Base-by-base conservation (phyloP, 1,284 basidiomycete genomes). In the Neotropicomus parvogracilis region DNA sequence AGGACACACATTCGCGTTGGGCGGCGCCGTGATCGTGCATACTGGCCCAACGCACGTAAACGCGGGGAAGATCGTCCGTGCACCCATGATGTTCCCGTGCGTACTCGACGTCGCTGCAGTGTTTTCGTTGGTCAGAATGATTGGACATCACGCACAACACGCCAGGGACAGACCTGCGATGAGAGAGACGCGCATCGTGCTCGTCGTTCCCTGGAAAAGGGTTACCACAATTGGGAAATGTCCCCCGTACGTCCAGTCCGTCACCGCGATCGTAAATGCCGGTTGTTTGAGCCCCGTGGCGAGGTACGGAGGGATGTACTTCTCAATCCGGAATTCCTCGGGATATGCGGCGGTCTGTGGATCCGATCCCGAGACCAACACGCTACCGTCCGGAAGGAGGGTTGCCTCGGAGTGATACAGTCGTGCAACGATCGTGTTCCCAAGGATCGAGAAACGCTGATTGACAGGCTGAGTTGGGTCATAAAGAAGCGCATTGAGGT, bases 381-480 rank as follows among this genome's bases (percentile, higher is more conserved):
- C 75, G 10, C 82, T 78, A 10, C 83, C 86, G 55, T 87, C 83
- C 4, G 79, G 78, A 27, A 87, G 74, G 9, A 88, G 74, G 16
- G 72, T 75, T 45, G 83, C 81, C 61, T 88, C 86, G 0, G 84
- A 87, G 61, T 94, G 91, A 59, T 94, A 94, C 60, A 94, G 60
- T 17, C 91, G 81, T 11, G 89, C 81, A 33, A 91, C 83, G 48
- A 81, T 85, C 13, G 87, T 90, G n/a, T 64, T 75, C 63, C 75
- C 70, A 54, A 84, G 72, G 69, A 86, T 77, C 51, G 86, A 81
- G 56, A 83, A 72, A 51, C 88, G 80, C 44, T 79, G 75, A n/a
- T 74, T 71, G 27, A 80, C 53, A 1, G 86, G 75, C 46, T 75
- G 67, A 0, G 74, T 63, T 0, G 87, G 87, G 58, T 88, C 83